Percentiles rank a stretch among this genome's conserved stretches.
Evolutionary conservation across 306 rosid species (phyloP).

Genomic region (Senna siamea): DNA sequence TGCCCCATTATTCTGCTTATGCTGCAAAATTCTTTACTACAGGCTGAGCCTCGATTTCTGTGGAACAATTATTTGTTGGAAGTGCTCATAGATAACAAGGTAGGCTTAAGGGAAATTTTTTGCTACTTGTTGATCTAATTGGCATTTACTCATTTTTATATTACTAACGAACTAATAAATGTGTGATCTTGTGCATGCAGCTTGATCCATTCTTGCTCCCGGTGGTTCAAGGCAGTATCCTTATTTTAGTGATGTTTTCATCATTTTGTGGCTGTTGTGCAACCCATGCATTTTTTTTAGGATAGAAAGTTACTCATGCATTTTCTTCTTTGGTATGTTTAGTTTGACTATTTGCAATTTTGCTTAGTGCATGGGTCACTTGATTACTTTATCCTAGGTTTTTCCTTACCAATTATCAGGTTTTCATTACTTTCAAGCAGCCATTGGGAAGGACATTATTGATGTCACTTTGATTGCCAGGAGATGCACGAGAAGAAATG

Average conservation of each 20-base stretch:
- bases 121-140: slow-evolving; percentile 28
- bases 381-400: slow-evolving; percentile 27
- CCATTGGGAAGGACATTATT: slow-evolving; percentile 71
- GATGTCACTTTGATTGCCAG: slow-evolving; percentile 82
- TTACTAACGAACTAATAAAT: slow-evolving; percentile 37
- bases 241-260: slow-evolving; percentile 39
- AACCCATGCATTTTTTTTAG: neutral
- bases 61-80: slow-evolving; percentile 90
- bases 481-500: slow-evolving; percentile 89
- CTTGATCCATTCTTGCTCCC: slow-evolving; percentile 85
- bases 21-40: slow-evolving; percentile 39
- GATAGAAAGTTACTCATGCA: neutral
- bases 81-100: slow-evolving; percentile 80
- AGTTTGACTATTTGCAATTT: slow-evolving; percentile 20
- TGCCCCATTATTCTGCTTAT: slow-evolving; percentile 27
- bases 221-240: slow-evolving; percentile 89
- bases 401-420: slow-evolving; percentile 65
- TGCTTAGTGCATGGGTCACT: slow-evolving; percentile 14
- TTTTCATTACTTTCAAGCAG: slow-evolving; percentile 82
- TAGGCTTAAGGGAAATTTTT: slow-evolving; percentile 34
- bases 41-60: slow-evolving; percentile 92
- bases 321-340: slow-evolving; percentile 25
- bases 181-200: slow-evolving; percentile 54
- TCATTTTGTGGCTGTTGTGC: slow-evolving; percentile 20
- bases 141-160: neutral